These are phyloP conservation scores for Gyrodon tennesseensis DNA, from an alignment of 1,284 basidiomycete species.

Conservation along the genomic window DNA sequence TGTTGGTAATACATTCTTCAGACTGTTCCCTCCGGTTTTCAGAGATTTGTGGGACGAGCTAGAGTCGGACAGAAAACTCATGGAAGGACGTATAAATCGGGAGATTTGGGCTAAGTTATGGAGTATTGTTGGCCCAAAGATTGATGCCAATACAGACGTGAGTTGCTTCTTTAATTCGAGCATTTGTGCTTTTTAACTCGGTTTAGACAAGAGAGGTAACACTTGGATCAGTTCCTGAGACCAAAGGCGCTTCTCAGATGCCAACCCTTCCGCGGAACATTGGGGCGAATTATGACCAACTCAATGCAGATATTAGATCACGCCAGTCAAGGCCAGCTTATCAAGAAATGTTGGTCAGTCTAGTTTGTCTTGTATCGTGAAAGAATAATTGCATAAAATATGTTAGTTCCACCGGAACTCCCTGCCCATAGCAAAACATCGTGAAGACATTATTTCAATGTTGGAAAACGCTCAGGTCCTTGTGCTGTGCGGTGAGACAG, in stretches of 20 bases:
- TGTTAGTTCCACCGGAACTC: constrained; percentile 65
- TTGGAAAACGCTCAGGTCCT: constrained; percentile 83
- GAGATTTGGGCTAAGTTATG: constrained; percentile 70
- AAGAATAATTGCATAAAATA: constrained; percentile 12
- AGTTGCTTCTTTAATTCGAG: constrained; percentile 18
- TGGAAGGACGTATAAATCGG: constrained; percentile 68
- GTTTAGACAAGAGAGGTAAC: constrained; percentile 41
- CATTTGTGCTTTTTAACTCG: constrained; percentile 12
- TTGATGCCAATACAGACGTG: constrained; percentile 52
- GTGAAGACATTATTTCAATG: constrained; percentile 70
- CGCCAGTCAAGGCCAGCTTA: constrained; percentile 68
- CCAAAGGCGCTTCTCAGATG: constrained; percentile 27
- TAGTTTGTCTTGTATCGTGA: constrained; percentile 1
- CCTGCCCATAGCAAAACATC: constrained; percentile 88
- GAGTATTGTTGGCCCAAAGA: constrained; percentile 60
- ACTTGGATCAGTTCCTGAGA: constrained; percentile 38
- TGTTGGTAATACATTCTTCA: constrained; percentile 60
- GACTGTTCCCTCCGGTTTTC: constrained; percentile 77
- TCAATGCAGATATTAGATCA: constrained; percentile 61
- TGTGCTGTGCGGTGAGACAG: constrained; percentile 96
- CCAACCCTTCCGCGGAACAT: constrained; percentile 30
- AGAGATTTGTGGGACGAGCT: constrained; percentile 95
- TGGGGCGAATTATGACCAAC: constrained; percentile 49
- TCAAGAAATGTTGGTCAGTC: constrained; percentile 82
- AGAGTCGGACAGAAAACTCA: constrained; percentile 62